Base-by-base conservation (phyloP, 2,329 filamentous ascomycete species). In the Botryotinia globosa region DNA sequence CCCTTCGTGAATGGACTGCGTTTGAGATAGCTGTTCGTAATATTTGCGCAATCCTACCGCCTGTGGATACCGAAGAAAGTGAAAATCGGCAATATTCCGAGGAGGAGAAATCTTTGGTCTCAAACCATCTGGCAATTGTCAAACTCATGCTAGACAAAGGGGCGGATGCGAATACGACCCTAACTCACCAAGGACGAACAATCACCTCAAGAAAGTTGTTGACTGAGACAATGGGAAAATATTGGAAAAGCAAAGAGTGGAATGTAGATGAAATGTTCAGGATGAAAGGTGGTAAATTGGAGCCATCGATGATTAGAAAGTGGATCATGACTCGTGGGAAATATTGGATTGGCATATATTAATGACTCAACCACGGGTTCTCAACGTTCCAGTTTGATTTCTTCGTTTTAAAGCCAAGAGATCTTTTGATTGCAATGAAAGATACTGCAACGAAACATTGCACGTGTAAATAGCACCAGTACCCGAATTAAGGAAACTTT, bases 111-210 rank as follows among this genome's bases (percentile, higher is more conserved):
- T 22, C 16, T 4, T 6, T 29, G 1, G 65, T 70, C 4, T 42
- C 29, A 2, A 70, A 63, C 22, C 29, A 70, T 63, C 34, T 70
- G 16, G 29, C n/a, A 29, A 62, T 70, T 8, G 32, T 70, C 20
- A 20, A 62, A 44, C 1, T 39, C 3, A 62, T 70, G 56, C 22
- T 70, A 1, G 22, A 70, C 9, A 20, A 45, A 22, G 68, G 42
- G 5, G 68, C 68, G 0, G 20, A 63, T 48, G 20, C 56, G 0
- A 61, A 59, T 34, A 48, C 54, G 32, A 20, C 2, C 16, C n/a
- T 62, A 68, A 42, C 6, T 63, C 9, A 39, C 3, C n/a, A 51
- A 7, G 68, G 54, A 34, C 9, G 25, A 48, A 34, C 1, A 8
- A 44, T 70, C 4, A 39, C 48, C 7, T 12, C 51, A 0, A 62